Evolutionary conservation across 2,329 filamentous ascomycete genomes (phyloP).

Genomic region (Rosellinia necatrix): DNA sequence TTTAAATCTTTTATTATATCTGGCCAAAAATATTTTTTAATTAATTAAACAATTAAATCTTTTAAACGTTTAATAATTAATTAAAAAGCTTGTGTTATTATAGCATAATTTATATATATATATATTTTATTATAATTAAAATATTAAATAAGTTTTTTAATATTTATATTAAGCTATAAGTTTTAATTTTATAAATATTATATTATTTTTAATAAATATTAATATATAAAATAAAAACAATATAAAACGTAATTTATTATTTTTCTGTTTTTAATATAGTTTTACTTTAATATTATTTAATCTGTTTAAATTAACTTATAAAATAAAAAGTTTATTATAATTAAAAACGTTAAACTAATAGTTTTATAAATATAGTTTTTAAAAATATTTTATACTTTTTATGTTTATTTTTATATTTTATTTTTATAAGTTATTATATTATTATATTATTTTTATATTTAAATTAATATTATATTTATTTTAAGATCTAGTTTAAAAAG

Average conservation of each 20-base stretch:
- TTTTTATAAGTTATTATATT: not conserved
- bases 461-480: not conserved
- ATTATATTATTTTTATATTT: not conserved
- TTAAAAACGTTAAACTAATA: not conserved
- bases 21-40: not conserved
- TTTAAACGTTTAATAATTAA: not conserved
- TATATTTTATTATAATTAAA: not conserved
- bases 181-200: conserved; percentile 7
- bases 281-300: not conserved
- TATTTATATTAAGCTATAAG: not conserved
- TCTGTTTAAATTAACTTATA: not conserved
- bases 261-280: not conserved
- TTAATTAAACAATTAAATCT: not conserved
- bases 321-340: not conserved
- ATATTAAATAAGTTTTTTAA: conserved; percentile 3
- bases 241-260: not conserved
- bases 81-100: not conserved
- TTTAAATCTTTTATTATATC: not conserved
- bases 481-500: not conserved
- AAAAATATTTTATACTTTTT: not conserved
- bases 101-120: not conserved
- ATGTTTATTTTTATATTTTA: not conserved
- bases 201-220: not conserved
- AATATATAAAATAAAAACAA: not conserved
- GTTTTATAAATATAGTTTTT: not conserved